Evolutionary conservation across 2,329 filamentous ascomycete species (phyloP), one percentile per base, ranked within the genome.

Genomic region (Cercospora janseana): DNA sequence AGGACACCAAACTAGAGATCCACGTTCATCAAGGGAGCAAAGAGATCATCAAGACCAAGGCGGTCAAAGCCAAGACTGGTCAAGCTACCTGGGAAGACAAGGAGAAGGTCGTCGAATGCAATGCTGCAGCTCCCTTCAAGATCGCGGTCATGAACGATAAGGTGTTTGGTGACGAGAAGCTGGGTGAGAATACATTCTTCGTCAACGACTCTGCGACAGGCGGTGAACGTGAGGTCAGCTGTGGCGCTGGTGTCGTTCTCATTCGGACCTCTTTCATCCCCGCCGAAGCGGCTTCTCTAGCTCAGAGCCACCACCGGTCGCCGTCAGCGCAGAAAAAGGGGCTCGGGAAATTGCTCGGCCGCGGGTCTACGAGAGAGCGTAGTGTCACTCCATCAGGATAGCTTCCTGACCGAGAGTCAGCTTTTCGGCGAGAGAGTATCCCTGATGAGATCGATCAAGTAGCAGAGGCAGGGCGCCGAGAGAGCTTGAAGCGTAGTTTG

Each of bases 21-120:
- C 61, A 63, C 46, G 46, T 69, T 15, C 48, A 62, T 31, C 66
- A 67, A 38, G 79, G 78, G 41, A 75, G 70, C 42, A 96, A 93
- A 73, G 81, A 86, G 37, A 75, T 98, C 37, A 84, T 91, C 72
- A 96, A 97, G 76, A 96, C 91, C 16, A 95, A 95, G 68, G 86
- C 93, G 57, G 81, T 87, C 73, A 95, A 95, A 69, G 79, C 85
- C 0, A 72, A 80, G 3, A 75, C 74, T 1, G 88, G 86, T 1
- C 72, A 77, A 3, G 80, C 88, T 54, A 77, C 75, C 13, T 95
- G 83, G 68, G 84, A 89, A 56, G 67, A 73, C 6, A 73, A 78
- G 42, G 70, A 56, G 23, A 65, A 66, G 51, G 90, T 84, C 63
- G 78, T 87, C 16, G 75, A 78, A 8, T 94, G 90, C 70, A 80